Conservation (phyloP, 1,139 yeast genomes). For the Debaryomyces sp. region DNA sequence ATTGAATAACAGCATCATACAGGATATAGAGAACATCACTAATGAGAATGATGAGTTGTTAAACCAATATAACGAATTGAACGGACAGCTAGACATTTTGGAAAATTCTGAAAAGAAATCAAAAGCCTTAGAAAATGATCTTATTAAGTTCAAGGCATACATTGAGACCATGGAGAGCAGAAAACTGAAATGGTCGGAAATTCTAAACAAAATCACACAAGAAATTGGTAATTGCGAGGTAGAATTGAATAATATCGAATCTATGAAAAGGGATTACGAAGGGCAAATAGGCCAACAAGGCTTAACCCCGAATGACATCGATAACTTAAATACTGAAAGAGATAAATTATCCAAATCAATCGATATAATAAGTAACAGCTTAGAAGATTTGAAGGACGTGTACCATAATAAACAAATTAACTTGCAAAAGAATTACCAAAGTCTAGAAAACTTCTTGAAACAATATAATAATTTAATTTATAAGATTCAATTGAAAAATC, state of each 20-base stretch:
- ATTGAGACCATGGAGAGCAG: slow-evolving; percentile 67
- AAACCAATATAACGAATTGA: slow-evolving; percentile 25
- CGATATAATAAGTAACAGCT: slow-evolving; percentile 49
- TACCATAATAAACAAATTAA: slow-evolving; percentile 51
- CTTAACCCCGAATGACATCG: slow-evolving; percentile 62
- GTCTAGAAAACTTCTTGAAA: slow-evolving; percentile 52
- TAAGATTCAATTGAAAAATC: slow-evolving; percentile 37
- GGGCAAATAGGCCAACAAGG: slow-evolving; percentile 55
- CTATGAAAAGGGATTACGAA: slow-evolving; percentile 51
- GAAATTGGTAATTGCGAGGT: slow-evolving; percentile 54
- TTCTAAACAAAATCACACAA: slow-evolving; percentile 53
- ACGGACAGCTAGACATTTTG: slow-evolving; percentile 31
- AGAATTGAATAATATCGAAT: slow-evolving; percentile 44
- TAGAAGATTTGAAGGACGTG: slow-evolving; percentile 36
- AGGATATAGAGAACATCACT: slow-evolving; percentile 42
- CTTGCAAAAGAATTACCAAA: slow-evolving; percentile 50
- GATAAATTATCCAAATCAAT: slow-evolving; percentile 59
- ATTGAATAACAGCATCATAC: slow-evolving; percentile 37
- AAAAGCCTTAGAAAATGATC: slow-evolving; percentile 70
- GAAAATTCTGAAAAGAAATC: slow-evolving; percentile 57
- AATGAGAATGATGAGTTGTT: slow-evolving; percentile 48
- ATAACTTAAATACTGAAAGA: slow-evolving; percentile 61
- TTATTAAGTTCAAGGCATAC: slow-evolving; percentile 69
- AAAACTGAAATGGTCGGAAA: slow-evolving; percentile 64
- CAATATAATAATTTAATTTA: slow-evolving; percentile 60